These are phyloP conservation scores for Phytopythium kandeliae DNA, from an alignment of 352 stramenopile species.

Conservation along the genomic window DNA sequence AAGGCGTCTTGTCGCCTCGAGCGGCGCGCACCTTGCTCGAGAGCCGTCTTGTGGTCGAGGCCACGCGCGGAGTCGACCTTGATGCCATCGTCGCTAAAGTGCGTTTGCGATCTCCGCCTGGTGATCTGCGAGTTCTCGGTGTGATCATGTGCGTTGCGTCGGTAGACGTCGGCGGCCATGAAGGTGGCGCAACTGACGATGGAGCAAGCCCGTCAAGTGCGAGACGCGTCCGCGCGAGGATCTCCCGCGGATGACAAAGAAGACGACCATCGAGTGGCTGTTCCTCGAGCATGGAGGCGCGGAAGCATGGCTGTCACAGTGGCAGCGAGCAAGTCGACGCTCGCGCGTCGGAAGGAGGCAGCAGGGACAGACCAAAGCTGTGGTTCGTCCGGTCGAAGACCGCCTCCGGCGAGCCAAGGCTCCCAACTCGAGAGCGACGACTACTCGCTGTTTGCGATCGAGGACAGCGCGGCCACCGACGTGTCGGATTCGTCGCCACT, in stretches of 20 bases:
- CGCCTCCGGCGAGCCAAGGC: too few species aligned
- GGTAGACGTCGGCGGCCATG: slow-evolving; percentile 2
- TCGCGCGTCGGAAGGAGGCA: neutral
- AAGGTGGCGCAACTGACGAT: neutral
- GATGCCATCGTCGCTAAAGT: slow-evolving; percentile 40
- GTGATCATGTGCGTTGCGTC: too few species aligned
- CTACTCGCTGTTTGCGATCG: neutral
- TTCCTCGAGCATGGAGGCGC: slow-evolving; percentile 4
- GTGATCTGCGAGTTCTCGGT: too few species aligned
- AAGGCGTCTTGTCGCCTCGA: slow-evolving; percentile 32
- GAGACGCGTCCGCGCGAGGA: neutral
- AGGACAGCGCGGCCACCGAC: neutral
- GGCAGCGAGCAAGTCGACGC: slow-evolving; percentile 16
- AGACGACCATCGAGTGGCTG: neutral
- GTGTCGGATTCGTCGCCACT: neutral
- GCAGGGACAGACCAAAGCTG: slow-evolving; percentile 3
- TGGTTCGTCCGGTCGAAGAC: too few species aligned
- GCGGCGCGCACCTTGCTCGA: slow-evolving; percentile 45
- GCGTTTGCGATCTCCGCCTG: neutral
- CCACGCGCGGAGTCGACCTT: slow-evolving; percentile 49
- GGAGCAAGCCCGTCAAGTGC: neutral
- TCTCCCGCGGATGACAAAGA: neutral
- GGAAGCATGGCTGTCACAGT: slow-evolving; percentile 13
- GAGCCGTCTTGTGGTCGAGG: slow-evolving; percentile 53
- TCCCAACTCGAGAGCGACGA: neutral